phyloP scores from a whole-genome alignment of 2,329 filamentous ascomycete species.

The Hymenoscyphus fraxineus region DNA sequence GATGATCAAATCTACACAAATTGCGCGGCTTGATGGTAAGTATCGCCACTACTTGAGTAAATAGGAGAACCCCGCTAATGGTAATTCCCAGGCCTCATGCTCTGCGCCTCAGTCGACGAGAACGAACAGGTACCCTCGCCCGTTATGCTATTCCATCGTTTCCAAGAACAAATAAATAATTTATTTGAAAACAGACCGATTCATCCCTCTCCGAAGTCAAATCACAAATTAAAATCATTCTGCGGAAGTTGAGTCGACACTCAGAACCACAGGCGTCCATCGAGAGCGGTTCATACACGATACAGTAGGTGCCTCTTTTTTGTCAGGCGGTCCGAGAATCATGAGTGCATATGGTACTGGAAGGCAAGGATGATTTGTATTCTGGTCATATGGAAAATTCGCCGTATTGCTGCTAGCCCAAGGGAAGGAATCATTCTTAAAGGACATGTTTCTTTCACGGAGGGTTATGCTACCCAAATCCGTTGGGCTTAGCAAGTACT shows the following conservation, averaged over 20 bases:
- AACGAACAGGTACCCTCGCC: conserved; percentile 54
- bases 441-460: neutral
- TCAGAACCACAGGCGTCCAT: conserved; percentile 89
- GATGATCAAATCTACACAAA: conserved; percentile 85
- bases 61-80: neutral
- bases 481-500: neutral
- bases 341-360: neutral
- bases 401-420: neutral
- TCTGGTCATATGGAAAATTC: neutral
- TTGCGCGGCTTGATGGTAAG: conserved; percentile 84
- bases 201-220: conserved; percentile 82
- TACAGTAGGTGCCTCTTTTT: conserved; percentile 63
- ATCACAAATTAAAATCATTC: conserved; percentile 82
- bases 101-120: conserved; percentile 93
- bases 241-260: conserved; percentile 82
- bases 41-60: neutral
- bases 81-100: conserved; percentile 69
- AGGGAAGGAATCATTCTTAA: neutral
- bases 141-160: neutral
- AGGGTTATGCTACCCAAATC: neutral
- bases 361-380: neutral
- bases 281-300: conserved; percentile 74
- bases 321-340: neutral
- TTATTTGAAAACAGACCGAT: conserved; percentile 50
- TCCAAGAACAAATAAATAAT: conserved; percentile 13